These are phyloP conservation scores for Pichia occidentalis DNA, from an alignment of 805 yeast species.

Conservation along the genomic window DNA sequence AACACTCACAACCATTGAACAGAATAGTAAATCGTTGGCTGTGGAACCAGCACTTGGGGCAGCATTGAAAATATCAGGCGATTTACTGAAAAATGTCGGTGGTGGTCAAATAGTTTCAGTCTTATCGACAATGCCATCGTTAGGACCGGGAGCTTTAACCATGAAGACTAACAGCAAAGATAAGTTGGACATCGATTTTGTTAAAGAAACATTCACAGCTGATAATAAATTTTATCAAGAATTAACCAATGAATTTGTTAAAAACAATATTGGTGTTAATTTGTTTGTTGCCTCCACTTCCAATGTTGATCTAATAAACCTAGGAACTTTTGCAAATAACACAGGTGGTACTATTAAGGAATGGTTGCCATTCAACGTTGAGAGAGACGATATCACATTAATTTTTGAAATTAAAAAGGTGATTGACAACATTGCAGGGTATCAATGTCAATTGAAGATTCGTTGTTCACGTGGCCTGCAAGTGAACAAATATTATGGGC, in stretches of 20 bases:
- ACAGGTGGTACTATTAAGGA: conserved; percentile 67
- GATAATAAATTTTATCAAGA: conserved; percentile 56
- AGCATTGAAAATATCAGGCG: conserved; percentile 62
- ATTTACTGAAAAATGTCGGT: conserved; percentile 56
- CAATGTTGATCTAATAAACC: conserved; percentile 61
- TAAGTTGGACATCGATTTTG: conserved; percentile 34
- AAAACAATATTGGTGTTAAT: conserved; percentile 65
- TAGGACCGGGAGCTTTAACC: conserved; percentile 72
- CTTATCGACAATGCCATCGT: conserved; percentile 63
- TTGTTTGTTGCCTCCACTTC: conserved; percentile 61
- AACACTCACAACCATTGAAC: conserved; percentile 57
- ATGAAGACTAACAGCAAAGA: conserved; percentile 33
- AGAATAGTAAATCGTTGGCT: conserved; percentile 33
- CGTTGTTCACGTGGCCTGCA: conserved; percentile 87
- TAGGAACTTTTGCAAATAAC: conserved; percentile 53
- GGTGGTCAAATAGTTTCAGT: conserved; percentile 80
- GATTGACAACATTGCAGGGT: conserved; percentile 51
- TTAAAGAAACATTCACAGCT: conserved; percentile 47
- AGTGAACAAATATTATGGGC: conserved; percentile 68
- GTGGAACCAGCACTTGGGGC: conserved; percentile 73
- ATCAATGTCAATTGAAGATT: conserved; percentile 75
- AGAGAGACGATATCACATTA: conserved; percentile 60
- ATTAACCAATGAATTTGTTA: conserved; percentile 50
- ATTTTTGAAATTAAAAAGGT: conserved; percentile 53
- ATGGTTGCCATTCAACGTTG: conserved; percentile 61